Evolutionary conservation across 2,329 filamentous ascomycete species (phyloP), one percentile per base, ranked within the genome.

Genomic region (Trichoderma afroharzianum): DNA sequence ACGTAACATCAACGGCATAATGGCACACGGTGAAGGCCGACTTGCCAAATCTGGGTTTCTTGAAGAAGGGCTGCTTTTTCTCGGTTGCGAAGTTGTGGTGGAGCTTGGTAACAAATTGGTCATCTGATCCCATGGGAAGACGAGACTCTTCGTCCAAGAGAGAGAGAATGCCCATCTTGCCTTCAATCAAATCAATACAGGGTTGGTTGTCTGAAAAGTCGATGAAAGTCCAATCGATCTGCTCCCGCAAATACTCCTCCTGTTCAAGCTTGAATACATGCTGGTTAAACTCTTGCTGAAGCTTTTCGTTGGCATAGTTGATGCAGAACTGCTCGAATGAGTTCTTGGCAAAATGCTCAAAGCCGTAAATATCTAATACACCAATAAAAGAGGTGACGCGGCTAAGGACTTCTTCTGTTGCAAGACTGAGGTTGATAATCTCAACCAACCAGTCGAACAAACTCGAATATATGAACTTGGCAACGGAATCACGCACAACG

Each of bases 301-400:
- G 86, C 83, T 99, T 99, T 83, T 99, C 96, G 82, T 99, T 99
- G 83, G 96, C 96, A 79, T 99, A 99, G 83, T 99, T 99, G 88
- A 99, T 99, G 84, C 96, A 99, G 83, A 99, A 99, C 81, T 99
- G 96, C 81, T 99, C 96, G 78, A 99, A 99, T 0, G 96, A 99
- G 85, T 99, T 99, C 86, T 98, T 98, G 74, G 96, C 95, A 79
- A 99, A 99, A 83, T 98, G 96, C 82, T 99, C 96, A 79, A 99
- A 99, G 74, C 95, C 95, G 82, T 98, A 98, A 76, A 99, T 99
- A 93, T 99, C 96, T 74, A 99, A 88, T 62, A 99, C 96, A 81
- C 96, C 96, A 77, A 99, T 99, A 82, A 99, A 99, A 2, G 93
- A 95, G 70, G 86, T 88, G 71, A 97, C 94, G 53, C 93, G 90